Evolutionary conservation across 2,329 filamentous ascomycete genomes (phyloP), one percentile per base, ranked within the genome.

Genomic region (Pseudogymnoascus pannorum): DNA sequence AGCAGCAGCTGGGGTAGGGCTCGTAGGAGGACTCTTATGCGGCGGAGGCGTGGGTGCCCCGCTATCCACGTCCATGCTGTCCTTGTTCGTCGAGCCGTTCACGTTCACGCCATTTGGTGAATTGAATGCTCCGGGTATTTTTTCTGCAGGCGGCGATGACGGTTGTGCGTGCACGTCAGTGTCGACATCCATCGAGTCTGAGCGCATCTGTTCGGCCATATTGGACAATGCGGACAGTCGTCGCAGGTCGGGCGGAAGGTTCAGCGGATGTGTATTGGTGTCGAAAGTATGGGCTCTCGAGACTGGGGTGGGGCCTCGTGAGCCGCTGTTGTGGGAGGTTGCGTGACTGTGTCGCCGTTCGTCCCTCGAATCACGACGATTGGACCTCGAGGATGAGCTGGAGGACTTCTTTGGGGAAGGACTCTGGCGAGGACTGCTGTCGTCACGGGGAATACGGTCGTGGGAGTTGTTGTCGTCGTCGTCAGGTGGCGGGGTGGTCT

Each of bases 241-340:
- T 74, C 89, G 88, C 70, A 91, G 84, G 78, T 96, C 92, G 54
- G 92, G 92, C 2, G 88, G 91, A 20, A 96, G 84, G 71, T 97
- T 97, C 59, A 97, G 82, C 38, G 93, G 93, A 74, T 97, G 92
- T 2, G 86, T 88, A 72, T 93, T 84, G 66, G 80, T 80, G 72
- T 90, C 86, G 71, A 79, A 75, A 68, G 75, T 76, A 65, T 81
- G 78, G 61, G 58, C 58, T 7, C 58, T 61, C 66, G 68, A 22
- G 67, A 61, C 67, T 64, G 38, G 64, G 63, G 36, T 64, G 63
- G 40, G 69, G 62, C 65, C 68, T 70, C 36, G 63, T 60, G 64
- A 66, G 62, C 70, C 70, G 63, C 66, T 70, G 65, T 60, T 69
- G 63, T 66, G 67, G 54, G 67, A 63, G 64, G 70, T 70, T 48